These are phyloP conservation scores for Entomortierella beljakovae DNA, from an alignment of 192 early-diverging fungal genomes.

Conservation along the genomic window DNA sequence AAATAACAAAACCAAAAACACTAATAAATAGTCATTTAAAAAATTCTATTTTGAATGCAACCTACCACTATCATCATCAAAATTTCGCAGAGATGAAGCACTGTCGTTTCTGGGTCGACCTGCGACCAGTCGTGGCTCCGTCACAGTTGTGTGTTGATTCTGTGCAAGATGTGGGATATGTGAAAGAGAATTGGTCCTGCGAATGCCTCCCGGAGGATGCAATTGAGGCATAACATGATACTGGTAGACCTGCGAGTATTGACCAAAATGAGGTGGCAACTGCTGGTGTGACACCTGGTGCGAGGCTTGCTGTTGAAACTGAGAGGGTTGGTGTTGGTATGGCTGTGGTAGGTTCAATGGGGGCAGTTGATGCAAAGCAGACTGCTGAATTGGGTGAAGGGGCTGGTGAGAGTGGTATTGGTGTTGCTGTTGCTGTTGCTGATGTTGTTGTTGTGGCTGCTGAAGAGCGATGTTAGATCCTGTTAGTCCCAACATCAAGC, in stretches of 20 bases:
- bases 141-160: slow-evolving; percentile 6
- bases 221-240: slow-evolving; percentile 26
- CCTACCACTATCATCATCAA: slow-evolving; percentile 52
- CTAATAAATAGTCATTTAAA: slow-evolving; percentile 1
- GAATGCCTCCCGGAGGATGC: slow-evolving; percentile 24
- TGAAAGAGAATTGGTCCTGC: slow-evolving; percentile 47
- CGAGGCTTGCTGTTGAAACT: slow-evolving; percentile 12
- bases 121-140: slow-evolving; percentile 40
- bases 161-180: slow-evolving; percentile 37
- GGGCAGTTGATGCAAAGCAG: background rate
- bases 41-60: background rate
- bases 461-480: slow-evolving; percentile 19
- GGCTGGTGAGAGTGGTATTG: slow-evolving; percentile 22
- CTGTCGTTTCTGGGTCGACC: slow-evolving; percentile 49
- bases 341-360: slow-evolving; percentile 6
- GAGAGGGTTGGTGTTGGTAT: slow-evolving; percentile 19
- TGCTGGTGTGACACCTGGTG: slow-evolving; percentile 23
- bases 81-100: slow-evolving; percentile 23
- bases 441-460: slow-evolving; percentile 7
- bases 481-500: slow-evolving; percentile 18
- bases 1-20: background rate
- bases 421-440: slow-evolving; percentile 8
- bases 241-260: slow-evolving; percentile 36
- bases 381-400: slow-evolving; percentile 16
- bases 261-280: slow-evolving; percentile 38